A percentile compares a stretch with the other conserved stretches of the same genome.
Evolutionary conservation across 2,329 filamentous ascomycete genomes (phyloP).

Genomic region (Paraphoma chrysanthemicola): DNA sequence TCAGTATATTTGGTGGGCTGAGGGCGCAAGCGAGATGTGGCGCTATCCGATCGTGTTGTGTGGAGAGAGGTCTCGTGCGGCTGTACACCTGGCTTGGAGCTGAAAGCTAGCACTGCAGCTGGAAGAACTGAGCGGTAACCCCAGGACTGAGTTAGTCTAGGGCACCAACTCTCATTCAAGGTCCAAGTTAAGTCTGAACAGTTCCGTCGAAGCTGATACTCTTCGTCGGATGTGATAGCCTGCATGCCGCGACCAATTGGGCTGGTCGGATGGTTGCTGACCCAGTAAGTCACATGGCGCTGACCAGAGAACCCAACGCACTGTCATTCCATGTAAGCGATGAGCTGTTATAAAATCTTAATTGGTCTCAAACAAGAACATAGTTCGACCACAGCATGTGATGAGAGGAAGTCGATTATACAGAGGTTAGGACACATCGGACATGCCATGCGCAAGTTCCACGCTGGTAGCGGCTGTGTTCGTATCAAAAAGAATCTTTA

Average conservation of each 20-base stretch:
- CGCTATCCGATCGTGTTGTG: not conserved
- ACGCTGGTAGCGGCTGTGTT: not conserved
- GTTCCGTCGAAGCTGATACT: not conserved
- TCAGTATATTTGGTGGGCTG: not conserved
- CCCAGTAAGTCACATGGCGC: not conserved
- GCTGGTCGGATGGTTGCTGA: conserved; percentile 1
- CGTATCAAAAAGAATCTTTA: too few relatives aligned
- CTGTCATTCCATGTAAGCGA: too few relatives aligned
- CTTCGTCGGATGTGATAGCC: not conserved
- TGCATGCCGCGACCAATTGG: not conserved
- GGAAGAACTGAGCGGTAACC: not conserved
- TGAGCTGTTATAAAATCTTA: too few relatives aligned
- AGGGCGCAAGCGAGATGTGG: not conserved
- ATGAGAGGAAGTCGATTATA: not conserved
- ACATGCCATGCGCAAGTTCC: not conserved
- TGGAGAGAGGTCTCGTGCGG: not conserved
- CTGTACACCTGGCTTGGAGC: conserved; percentile 1
- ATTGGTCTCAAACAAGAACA: not conserved
- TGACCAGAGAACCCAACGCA: not conserved
- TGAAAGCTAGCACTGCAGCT: not conserved
- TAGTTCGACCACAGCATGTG: not conserved
- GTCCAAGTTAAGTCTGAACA: too few relatives aligned
- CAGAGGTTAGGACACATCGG: not conserved
- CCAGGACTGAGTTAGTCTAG: not conserved
- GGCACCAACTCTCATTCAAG: too few relatives aligned